These are phyloP conservation scores for Penicillium sp. DNA, from an alignment of 2,329 filamentous ascomycete genomes.

Conservation along the genomic window DNA sequence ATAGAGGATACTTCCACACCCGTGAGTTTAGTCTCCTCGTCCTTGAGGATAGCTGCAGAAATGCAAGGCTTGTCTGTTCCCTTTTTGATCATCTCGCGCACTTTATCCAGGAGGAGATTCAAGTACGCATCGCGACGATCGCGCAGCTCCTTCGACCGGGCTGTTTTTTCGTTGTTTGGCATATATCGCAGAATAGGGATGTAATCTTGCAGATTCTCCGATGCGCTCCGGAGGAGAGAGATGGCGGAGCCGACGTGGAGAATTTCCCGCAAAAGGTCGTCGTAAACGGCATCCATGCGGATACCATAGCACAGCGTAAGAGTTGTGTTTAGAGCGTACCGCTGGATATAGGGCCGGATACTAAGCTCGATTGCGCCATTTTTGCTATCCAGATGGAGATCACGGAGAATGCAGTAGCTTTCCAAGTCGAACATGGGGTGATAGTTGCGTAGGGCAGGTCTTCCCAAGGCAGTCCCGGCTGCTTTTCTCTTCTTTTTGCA, in stretches of 20 bases:
- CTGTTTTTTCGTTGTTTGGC: constrained; percentile 57
- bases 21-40: constrained; percentile 64
- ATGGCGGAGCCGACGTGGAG: constrained; percentile 70
- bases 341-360: constrained; percentile 66
- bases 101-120: constrained; percentile 53
- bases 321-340: constrained; percentile 71
- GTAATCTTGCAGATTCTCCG: constrained; percentile 77
- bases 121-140: constrained; percentile 65
- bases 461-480: constrained; percentile 70
- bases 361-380: constrained; percentile 63
- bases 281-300: constrained; percentile 67
- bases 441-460: constrained; percentile 69
- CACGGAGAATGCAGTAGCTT: constrained; percentile 66
- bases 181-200: constrained; percentile 65
- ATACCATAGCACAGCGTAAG: constrained; percentile 74
- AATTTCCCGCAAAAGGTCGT: constrained; percentile 68
- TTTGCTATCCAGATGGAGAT: constrained; percentile 63
- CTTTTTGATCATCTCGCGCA: constrained; percentile 58
- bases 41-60: constrained; percentile 64
- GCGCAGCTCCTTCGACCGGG: constrained; percentile 62
- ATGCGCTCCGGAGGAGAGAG: constrained; percentile 69
- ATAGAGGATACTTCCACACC: constrained; percentile 72
- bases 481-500: constrained; percentile 72
- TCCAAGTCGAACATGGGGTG: constrained; percentile 76
- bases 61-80: constrained; percentile 66